These are phyloP conservation scores for Lentinula novae-zelandiae DNA, from an alignment of 1,284 basidiomycete genomes.

Conservation along the genomic window DNA sequence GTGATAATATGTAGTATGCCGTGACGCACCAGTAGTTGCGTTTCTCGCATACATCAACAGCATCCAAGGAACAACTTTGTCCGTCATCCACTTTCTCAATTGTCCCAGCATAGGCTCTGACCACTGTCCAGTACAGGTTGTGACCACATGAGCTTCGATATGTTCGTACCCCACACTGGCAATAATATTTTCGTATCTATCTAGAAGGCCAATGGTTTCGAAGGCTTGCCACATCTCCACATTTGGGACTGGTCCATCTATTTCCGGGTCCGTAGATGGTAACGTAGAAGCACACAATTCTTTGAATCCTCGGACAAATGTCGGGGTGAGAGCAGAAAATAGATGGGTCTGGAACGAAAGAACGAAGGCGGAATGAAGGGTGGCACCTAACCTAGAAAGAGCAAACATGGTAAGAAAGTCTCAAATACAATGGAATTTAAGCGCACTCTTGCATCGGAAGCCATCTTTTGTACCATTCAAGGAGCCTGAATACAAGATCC, in stretches of 20 bases:
- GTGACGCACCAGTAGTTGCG: slow-evolving; percentile 47
- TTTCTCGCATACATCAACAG: slow-evolving; percentile 71
- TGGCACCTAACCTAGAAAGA: slow-evolving; percentile 52
- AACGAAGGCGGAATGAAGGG: slow-evolving; percentile 56
- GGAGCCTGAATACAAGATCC: slow-evolving; percentile 49
- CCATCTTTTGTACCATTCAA: slow-evolving; percentile 70
- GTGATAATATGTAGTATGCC: background rate
- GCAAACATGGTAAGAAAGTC: slow-evolving; percentile 4
- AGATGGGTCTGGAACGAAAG: slow-evolving; percentile 68
- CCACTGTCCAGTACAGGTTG: slow-evolving; percentile 70
- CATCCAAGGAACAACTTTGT: slow-evolving; percentile 82
- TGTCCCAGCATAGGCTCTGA: slow-evolving; percentile 57
- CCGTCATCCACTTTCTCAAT: slow-evolving; percentile 72
- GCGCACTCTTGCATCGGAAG: slow-evolving; percentile 54
- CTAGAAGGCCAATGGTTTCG: slow-evolving; percentile 73
- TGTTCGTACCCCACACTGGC: slow-evolving; percentile 81
- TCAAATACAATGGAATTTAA: background rate
- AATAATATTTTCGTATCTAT: slow-evolving; percentile 82
- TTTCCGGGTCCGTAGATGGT: slow-evolving; percentile 29
- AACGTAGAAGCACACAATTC: slow-evolving; percentile 59
- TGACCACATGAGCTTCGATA: slow-evolving; percentile 71
- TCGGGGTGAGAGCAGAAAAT: slow-evolving; percentile 61
- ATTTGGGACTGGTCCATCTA: slow-evolving; percentile 23
- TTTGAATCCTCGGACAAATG: slow-evolving; percentile 64
- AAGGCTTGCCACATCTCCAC: slow-evolving; percentile 58